These are phyloP conservation scores for Fusarium fracticaudum DNA, from an alignment of 2,329 filamentous ascomycete genomes.

Conservation along the genomic window DNA sequence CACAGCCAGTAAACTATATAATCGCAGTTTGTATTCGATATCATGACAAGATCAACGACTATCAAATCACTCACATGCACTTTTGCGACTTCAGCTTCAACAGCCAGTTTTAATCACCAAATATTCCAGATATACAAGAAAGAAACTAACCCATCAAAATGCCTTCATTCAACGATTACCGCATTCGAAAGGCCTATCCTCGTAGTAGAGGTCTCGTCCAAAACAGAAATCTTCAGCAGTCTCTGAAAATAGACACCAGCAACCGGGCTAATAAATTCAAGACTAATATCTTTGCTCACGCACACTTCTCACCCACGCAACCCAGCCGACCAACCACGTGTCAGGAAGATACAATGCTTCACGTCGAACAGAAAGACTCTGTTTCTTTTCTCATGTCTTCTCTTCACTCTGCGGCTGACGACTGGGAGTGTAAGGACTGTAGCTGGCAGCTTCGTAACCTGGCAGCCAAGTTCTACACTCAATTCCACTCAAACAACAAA, in stretches of 20 bases:
- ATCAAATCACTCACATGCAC: neutral
- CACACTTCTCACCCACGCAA: neutral
- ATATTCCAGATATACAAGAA: neutral
- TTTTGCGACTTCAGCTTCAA: neutral
- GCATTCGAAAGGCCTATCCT: neutral
- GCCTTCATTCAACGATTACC: neutral
- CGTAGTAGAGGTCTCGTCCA: neutral
- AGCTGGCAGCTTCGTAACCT: slow-evolving; percentile 8
- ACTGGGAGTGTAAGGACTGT: slow-evolving; percentile 11
- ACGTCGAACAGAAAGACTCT: slow-evolving; percentile 1
- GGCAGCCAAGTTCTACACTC: neutral
- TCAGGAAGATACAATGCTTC: neutral
- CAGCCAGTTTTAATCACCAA: neutral
- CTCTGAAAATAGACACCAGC: neutral
- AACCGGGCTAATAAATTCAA: neutral
- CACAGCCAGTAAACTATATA: neutral
- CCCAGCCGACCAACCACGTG: neutral
- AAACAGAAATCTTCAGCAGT: neutral
- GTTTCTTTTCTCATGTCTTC: neutral
- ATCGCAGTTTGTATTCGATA: neutral
- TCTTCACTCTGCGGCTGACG: neutral
- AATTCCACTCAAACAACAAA: neutral
- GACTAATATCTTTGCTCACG: neutral
- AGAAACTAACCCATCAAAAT: neutral
- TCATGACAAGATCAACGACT: neutral